Conservation (phyloP, 768 basidiomycete genomes). For the Kwoniella sp. region DNA sequence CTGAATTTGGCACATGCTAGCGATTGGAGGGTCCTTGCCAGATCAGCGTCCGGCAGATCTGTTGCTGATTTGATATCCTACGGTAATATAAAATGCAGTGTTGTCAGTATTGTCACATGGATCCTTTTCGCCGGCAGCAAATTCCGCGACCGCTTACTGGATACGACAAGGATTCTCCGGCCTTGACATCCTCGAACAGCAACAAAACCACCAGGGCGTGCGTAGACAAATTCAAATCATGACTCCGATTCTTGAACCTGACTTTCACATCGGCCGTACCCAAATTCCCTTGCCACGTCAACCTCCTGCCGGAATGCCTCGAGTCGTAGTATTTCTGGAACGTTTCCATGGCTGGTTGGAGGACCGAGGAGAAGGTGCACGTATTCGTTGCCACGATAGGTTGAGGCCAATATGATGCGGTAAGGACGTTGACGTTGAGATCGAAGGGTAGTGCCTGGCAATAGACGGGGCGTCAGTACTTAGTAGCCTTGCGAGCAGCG, state of each 20-base stretch:
- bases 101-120: background rate
- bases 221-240: constrained; percentile 92
- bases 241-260: constrained; percentile 73
- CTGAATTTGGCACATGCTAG: constrained; percentile 94
- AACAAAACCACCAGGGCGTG: constrained; percentile 83
- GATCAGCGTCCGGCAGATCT: constrained; percentile 70
- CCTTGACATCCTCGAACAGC: constrained; percentile 74
- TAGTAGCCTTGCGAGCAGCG: no score
- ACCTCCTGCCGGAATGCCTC: constrained; percentile 81
- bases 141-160: constrained; percentile 62
- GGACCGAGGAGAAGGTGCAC: constrained; percentile 69
- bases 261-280: constrained; percentile 89
- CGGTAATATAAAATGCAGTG: background rate
- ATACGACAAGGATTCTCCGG: constrained; percentile 75
- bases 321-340: constrained; percentile 90
- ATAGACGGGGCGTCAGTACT: background rate
- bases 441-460: constrained; percentile 74
- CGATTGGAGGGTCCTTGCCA: constrained; percentile 91
- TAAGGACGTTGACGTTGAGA: constrained; percentile 87
- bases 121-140: background rate
- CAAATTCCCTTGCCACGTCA: constrained; percentile 88
- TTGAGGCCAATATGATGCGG: constrained; percentile 94
- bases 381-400: constrained; percentile 61
- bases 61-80: constrained; percentile 85
- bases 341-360: constrained; percentile 69